These are phyloP conservation scores for Blastobotrys buckinghamii DNA, from an alignment of 1,139 yeast genomes.

Conservation along the genomic window DNA sequence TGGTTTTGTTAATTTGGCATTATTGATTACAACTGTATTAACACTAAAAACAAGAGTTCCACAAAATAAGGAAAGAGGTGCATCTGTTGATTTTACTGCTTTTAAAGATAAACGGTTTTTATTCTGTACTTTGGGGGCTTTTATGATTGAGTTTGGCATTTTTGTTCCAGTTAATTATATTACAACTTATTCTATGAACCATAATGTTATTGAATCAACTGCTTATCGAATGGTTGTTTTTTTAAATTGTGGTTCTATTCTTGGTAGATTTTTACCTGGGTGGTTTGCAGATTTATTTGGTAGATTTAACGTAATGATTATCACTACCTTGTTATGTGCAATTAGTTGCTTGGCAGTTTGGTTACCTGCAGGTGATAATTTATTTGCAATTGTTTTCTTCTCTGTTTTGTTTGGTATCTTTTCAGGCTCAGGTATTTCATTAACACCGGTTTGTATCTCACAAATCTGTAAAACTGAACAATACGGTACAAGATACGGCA, in stretches of 20 bases:
- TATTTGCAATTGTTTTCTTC: constrained; percentile 42
- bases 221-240: constrained; percentile 42
- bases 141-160: constrained; percentile 44
- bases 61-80: constrained; percentile 21
- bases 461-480: constrained; percentile 60
- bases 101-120: constrained; percentile 40
- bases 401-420: constrained; percentile 50
- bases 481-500: constrained; percentile 66
- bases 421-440: constrained; percentile 43
- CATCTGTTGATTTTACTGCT: constrained; percentile 38
- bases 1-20: constrained; percentile 43
- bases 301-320: constrained; percentile 47
- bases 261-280: constrained; percentile 46
- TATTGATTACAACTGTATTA: constrained; percentile 36
- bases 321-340: constrained; percentile 37
- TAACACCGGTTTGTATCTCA: constrained; percentile 42
- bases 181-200: constrained; percentile 45
- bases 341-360: constrained; percentile 38
- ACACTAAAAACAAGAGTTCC: constrained; percentile 43
- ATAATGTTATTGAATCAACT: constrained; percentile 38
- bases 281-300: constrained; percentile 45
- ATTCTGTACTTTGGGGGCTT: constrained; percentile 40
- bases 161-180: constrained; percentile 48
- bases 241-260: constrained; percentile 43
- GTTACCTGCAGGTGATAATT: constrained; percentile 47